phyloP scores from a whole-genome alignment of 495 filamentous ascomycete genomes.

The Cenococcum geophilum region DNA sequence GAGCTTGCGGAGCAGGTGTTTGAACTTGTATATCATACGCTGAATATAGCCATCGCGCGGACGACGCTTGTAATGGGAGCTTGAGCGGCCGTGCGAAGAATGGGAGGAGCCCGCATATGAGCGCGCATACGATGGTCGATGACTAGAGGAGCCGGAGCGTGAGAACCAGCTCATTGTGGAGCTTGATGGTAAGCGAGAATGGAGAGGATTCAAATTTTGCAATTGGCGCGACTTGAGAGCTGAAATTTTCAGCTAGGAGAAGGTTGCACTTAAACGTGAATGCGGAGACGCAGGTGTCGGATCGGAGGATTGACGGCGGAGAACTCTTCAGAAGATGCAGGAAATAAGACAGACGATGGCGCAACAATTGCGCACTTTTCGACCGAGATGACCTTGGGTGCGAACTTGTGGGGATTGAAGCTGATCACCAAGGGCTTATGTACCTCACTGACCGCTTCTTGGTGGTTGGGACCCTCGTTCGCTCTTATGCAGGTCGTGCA shows the following conservation, averaged over 20 bases:
- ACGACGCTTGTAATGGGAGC: slow-evolving; percentile 61
- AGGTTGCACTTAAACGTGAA: neutral
- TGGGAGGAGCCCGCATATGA: slow-evolving; percentile 24
- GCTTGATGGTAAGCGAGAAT: neutral
- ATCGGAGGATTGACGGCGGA: neutral
- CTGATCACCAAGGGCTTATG: slow-evolving; percentile 2
- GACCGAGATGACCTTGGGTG: neutral
- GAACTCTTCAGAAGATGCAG: neutral
- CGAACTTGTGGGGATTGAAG: slow-evolving; percentile 4
- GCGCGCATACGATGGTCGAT: slow-evolving; percentile 26
- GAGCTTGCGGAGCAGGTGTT: slow-evolving; percentile 66
- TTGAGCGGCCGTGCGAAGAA: slow-evolving; percentile 38
- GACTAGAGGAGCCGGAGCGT: slow-evolving; percentile 19
- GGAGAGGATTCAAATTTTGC: neutral
- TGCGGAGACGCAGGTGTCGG: neutral
- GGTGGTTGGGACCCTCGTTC: slow-evolving; percentile 7
- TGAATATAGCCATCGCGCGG: slow-evolving; percentile 70
- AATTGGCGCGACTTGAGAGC: neutral
- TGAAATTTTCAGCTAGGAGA: neutral
- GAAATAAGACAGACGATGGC: neutral
- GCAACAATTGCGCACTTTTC: neutral
- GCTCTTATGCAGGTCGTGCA: slow-evolving; percentile 5
- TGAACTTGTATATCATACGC: slow-evolving; percentile 62
- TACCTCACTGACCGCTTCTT: slow-evolving; percentile 19
- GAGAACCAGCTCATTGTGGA: slow-evolving; percentile 32